Evolutionary conservation across 2,329 filamentous ascomycete species (phyloP), one percentile per base, ranked within the genome.

Genomic region (Stagonosporopsis tanaceti): DNA sequence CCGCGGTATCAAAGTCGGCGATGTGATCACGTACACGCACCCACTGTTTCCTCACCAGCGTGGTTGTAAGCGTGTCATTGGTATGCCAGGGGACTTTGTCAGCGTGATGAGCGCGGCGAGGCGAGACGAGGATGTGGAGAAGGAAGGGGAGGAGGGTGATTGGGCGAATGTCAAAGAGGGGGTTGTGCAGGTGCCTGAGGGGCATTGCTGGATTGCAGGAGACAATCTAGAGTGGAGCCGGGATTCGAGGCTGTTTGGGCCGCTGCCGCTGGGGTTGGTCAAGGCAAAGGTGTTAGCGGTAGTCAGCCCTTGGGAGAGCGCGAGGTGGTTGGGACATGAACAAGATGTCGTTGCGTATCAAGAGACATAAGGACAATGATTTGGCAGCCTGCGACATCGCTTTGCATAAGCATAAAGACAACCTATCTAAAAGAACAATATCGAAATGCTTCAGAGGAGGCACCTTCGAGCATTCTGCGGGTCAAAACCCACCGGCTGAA

Each of bases 121-220:
- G 34, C 60, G 67, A 17, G 64, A 70, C 2, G 69, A 63, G 27
- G 70, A 71, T 53, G 5, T 70, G 7, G 58, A 60, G 12, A 63
- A 67, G n/a, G 53, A 54, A 15, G 66, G 64, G 30, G 56, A 51
- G 1, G 68, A 71, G 6, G 66, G 65, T 2, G 67, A 71, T 47
- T 73, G 65, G 65, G 67, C 66, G 20, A 64, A 53, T 27, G 59
- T 74, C 8, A 69, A 57, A 37, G 72, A 76, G 39, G 65, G 67
- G 47, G 88, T 91, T 85, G 83, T 92, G 17, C 87, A 90, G 82
- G 90, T 99, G 15, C 95, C 95, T 0, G 82, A 90, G 71, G 95
- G 95, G 1, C 95, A 99, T 80, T 96, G 93, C 69, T 98, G 92
- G 87, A 81, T 97, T 6, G 86, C 88, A 2, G 95, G 95, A 2